Evolutionary conservation across 495 filamentous ascomycete species (phyloP), one percentile per base, ranked within the genome.

Genomic region (Ascodesmis nigricans): DNA sequence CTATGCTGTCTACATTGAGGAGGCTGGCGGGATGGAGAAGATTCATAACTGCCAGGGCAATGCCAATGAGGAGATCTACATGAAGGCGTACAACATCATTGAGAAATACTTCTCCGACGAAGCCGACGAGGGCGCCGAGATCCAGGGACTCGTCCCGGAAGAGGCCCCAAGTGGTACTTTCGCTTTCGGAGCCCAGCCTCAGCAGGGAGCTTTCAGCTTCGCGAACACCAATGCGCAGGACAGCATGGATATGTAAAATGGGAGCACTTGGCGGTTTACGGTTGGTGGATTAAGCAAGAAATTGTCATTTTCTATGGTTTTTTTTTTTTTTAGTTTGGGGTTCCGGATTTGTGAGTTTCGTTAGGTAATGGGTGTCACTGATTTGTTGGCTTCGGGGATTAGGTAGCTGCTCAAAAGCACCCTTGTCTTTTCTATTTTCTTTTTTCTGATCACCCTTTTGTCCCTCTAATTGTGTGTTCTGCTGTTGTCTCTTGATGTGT

Each of bases 71-170:
- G 90, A 99, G 61, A 99, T 99, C 47, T 99, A 99, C 66, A 93
- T 99, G 87, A 99, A 99, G 71, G 91, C 90, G 0, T 99, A 92
- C 65, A 93, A 87, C 64, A 95, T 99, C 59, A 99, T 99, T 49
- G 90, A 95, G 68, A 93, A 92, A 63, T 95, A 99, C 66, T 99
- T 99, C 67, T 91, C 82, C 1, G 90, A 99, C 53, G 87, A 97
- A 46, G 87, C 93, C 8, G 90, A 90, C 49, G 70, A 74, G 32
- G 64, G 62, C 45, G 57, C 58, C 14, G 58, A 61, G 41, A 53
- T 61, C 21, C 57, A 60, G 3, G 71, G 73, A 32, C 52, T 73
- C 47, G 71, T 68, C 38, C 71, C 75, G 40, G 66, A 71, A 47
- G 47, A 49, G 21, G 46, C 38, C 0, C 28, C 33, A 5, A 63